Conservation (phyloP, 2,329 filamentous ascomycete genomes). For the Xylaria sp. region DNA sequence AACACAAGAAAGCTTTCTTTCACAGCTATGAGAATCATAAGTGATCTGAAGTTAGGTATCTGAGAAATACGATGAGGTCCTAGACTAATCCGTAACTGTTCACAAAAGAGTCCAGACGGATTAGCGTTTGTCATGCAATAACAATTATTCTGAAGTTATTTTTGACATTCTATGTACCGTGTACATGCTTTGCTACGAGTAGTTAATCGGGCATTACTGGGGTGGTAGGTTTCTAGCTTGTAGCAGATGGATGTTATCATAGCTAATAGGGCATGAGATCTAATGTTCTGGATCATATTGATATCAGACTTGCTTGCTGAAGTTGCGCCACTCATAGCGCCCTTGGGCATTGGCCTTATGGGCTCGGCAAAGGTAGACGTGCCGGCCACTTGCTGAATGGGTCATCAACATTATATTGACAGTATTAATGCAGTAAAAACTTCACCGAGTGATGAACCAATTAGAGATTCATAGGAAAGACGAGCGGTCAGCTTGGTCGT, state of each 20-base stretch:
- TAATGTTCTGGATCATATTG: background rate
- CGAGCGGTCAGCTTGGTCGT: conserved; percentile 19
- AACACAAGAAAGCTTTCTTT: too few species aligned
- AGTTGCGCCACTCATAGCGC: background rate
- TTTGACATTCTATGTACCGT: background rate
- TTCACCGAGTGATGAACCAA: background rate
- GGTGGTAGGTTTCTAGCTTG: background rate
- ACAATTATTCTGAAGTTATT: background rate
- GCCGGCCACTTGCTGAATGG: conserved; percentile 5
- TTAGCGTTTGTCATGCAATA: background rate
- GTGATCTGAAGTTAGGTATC: background rate
- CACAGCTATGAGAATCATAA: background rate
- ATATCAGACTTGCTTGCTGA: background rate
- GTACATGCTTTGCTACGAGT: background rate
- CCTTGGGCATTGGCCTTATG: background rate
- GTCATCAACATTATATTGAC: conserved; percentile 4
- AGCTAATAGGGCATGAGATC: background rate
- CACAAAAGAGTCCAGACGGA: background rate
- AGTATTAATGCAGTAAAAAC: conserved; percentile 15
- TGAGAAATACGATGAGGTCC: background rate
- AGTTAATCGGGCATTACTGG: background rate
- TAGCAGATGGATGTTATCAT: background rate
- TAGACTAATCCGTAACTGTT: background rate
- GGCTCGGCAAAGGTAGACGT: background rate
- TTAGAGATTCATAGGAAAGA: conserved; percentile 11